These are phyloP conservation scores for Ceratorhiza oryzae-sativae DNA, from an alignment of 1,284 basidiomycete species.

Conservation along the genomic window DNA sequence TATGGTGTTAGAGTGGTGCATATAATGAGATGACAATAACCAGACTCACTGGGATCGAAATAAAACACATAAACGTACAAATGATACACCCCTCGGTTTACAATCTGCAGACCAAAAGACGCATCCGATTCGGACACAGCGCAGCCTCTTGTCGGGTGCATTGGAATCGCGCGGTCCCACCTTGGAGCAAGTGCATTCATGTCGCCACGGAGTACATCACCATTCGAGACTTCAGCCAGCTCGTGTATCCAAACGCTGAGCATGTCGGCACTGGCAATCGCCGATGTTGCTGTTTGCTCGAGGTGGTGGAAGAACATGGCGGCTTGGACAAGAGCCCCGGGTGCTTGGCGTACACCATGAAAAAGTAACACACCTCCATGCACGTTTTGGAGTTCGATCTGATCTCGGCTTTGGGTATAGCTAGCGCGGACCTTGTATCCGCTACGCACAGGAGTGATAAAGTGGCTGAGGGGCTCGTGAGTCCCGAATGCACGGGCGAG, in stretches of 20 bases:
- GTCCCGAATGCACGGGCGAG: neutral
- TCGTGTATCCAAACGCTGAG: neutral
- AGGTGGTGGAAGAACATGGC: conserved; percentile 33
- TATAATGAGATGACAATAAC: neutral
- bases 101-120: conserved; percentile 13
- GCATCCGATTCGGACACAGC: neutral
- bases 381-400: neutral
- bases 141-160: conserved; percentile 3
- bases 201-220: neutral
- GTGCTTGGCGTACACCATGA: neutral
- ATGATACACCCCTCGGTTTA: neutral
- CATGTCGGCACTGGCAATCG: neutral
- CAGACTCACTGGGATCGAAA: conserved; percentile 33
- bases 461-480: conserved; percentile 2
- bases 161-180: neutral
- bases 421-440: conserved; percentile 2
- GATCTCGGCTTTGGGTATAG: neutral
- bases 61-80: conserved; percentile 33
- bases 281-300: neutral
- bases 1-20: neutral
- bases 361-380: neutral
- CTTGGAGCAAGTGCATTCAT: conserved; percentile 7
- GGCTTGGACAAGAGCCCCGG: conserved; percentile 19
- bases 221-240: neutral
- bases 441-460: neutral